Evolutionary conservation across 2,329 filamentous ascomycete species (phyloP).

Genomic region (Verticillium nubilum): DNA sequence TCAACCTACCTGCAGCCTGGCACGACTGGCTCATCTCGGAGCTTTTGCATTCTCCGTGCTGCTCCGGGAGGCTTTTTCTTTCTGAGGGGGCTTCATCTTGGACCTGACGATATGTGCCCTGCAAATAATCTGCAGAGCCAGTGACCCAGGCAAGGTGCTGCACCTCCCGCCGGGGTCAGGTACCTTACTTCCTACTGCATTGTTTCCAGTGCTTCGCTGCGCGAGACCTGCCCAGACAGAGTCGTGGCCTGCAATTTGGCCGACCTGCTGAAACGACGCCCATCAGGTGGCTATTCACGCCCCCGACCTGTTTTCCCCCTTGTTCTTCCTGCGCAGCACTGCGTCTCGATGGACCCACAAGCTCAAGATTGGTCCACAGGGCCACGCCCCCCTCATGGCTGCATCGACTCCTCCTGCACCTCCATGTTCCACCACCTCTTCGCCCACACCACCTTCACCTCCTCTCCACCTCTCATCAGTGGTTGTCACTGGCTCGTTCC

Average conservation of each 20-base stretch:
- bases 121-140: not conserved
- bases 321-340: not conserved
- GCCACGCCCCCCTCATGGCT: not conserved
- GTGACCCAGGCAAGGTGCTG: too few species aligned
- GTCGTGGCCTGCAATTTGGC: slow-evolving; percentile 2
- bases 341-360: too few species aligned
- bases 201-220: not conserved
- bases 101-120: not conserved
- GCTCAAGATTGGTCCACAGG: not conserved
- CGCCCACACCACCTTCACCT: not conserved
- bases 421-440: not conserved
- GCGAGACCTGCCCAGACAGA: not conserved
- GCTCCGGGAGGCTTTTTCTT: not conserved
- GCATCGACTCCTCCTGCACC: not conserved
- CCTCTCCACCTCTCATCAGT: too few species aligned
- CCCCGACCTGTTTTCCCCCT: not conserved
- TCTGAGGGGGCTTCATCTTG: not conserved
- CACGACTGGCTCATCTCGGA: not conserved
- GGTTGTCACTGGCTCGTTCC: not conserved
- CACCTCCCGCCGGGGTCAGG: too few species aligned
- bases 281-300: not conserved
- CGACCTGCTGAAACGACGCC: not conserved
- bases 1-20: not conserved
- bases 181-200: not conserved
- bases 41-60: not conserved